Evolutionary conservation across 78 protist species (phyloP).

Genomic region (Corallochytrium limacisporum): DNA sequence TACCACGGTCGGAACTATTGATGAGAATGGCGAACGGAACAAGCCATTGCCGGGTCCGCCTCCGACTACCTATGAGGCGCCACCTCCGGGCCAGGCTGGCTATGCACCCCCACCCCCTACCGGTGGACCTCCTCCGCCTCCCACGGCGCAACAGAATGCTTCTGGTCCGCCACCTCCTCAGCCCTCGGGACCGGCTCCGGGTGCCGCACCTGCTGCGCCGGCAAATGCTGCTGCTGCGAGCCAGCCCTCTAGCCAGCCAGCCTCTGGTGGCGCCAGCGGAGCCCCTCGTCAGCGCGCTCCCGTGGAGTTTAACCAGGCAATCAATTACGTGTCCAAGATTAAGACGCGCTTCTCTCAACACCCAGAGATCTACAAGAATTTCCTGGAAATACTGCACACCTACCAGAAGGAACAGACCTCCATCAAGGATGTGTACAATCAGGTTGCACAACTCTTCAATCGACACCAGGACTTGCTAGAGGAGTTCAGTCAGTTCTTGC

Average conservation of each 20-base stretch:
- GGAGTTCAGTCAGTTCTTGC: conserved; percentile 84
- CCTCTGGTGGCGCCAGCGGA: neutral
- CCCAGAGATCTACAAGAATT: conserved; percentile 68
- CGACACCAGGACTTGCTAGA: conserved; percentile 68
- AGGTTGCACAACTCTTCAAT: neutral
- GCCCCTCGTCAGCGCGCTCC: conserved; percentile 22
- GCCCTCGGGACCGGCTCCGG: conserved; percentile 9
- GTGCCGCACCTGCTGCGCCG: neutral
- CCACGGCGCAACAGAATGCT: neutral
- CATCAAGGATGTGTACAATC: conserved; percentile 29
- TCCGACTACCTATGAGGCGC: too few species aligned
- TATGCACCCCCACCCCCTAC: too few species aligned
- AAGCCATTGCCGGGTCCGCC: neutral
- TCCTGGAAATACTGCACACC: conserved; percentile 74
- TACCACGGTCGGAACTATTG: neutral
- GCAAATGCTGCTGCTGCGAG: neutral
- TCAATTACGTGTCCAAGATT: conserved; percentile 67
- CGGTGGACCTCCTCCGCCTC: too few species aligned
- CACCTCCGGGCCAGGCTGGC: too few species aligned
- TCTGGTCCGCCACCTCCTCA: neutral
- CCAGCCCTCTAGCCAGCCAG: neutral
- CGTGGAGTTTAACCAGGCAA: conserved; percentile 61
- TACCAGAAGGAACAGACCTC: conserved; percentile 68
- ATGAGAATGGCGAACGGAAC: neutral
- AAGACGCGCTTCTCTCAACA: conserved; percentile 58